Percentiles rank a stretch among this genome's conserved stretches.
Evolutionary conservation across 305 asterid genomes (phyloP).

Genomic region (Fraxinus sp.): DNA sequence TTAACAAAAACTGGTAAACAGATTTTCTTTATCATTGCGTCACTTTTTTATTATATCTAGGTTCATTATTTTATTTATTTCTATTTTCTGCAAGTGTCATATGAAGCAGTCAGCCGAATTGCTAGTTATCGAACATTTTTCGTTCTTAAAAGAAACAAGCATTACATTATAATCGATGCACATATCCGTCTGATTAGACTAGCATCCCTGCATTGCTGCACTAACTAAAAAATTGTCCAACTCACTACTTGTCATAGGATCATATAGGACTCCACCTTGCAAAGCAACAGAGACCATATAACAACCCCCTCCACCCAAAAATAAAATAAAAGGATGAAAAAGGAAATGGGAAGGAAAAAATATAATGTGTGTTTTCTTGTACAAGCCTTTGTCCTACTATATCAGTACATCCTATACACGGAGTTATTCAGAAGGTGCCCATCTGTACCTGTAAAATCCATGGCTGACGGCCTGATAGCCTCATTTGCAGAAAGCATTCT

Average conservation of each 20-base stretch:
- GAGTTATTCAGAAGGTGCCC: neutral
- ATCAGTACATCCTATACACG: neutral
- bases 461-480: conserved; percentile 73
- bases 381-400: neutral
- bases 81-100: neutral
- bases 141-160: neutral
- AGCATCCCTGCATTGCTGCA: neutral
- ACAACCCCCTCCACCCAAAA: neutral
- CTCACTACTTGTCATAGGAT: neutral
- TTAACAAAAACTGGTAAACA: neutral
- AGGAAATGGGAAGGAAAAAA: neutral
- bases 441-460: conserved; percentile 74
- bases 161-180: neutral
- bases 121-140: neutral
- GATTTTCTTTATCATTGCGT: neutral
- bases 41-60: neutral
- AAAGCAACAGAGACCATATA: neutral
- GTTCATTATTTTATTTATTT: neutral
- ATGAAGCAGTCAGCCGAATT: neutral
- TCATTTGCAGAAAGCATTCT: conserved; percentile 84
- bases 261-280: neutral
- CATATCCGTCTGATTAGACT: neutral
- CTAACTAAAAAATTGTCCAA: neutral
- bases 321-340: neutral
- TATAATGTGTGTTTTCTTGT: neutral